Base-by-base conservation (phyloP, 495 filamentous ascomycete species). In the Hapsidospora chrysogenum region DNA sequence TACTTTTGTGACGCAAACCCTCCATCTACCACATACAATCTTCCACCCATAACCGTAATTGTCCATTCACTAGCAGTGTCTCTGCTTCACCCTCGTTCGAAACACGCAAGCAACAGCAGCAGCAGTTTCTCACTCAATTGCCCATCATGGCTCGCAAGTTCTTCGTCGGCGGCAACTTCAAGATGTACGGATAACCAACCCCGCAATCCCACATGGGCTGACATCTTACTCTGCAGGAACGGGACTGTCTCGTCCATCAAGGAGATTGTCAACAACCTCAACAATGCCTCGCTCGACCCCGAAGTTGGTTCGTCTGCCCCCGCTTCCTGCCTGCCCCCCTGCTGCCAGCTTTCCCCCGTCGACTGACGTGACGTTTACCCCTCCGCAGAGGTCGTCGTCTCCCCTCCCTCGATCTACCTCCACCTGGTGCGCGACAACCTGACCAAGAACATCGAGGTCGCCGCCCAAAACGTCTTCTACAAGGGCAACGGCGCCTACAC, bases 111-210 rank as follows among this genome's bases (percentile, higher is more conserved):
- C n/a, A n/a, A n/a, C n/a, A n/a, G n/a, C n/a, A n/a, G n/a, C n/a
- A n/a, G 35, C 20, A 23, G 17, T 15, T 15, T 36, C 26, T 22
- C 15, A 17, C 19, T 17, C 37, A 46, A 41, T 44, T 40, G 48
- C 48, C 47, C 58, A 72, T 31, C 50, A 94, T 92, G 85, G 67
- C 74, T 64, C 87, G 89, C 68, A 80, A 85, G 76, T 97, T 95
- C 72, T 95, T 97, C 64, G 84, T 97, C 55, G 89, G 89, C 57
- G 89, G 89, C 53, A 97, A 96, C 75, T 96, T 96, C 70, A 97
- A 97, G 69, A 94, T 93, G 85, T 87, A n/a, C n/a, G n/a, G 56
- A 36, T 69, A 61, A 17, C 10, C 16, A 16, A 9, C 13, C 33
- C n/a, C 13, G 9, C 33, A 20, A 16, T 10, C 22, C 26, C 14